A percentile compares a stretch with the other conserved stretches of the same genome.
phyloP scores from a whole-genome alignment of 495 filamentous ascomycete genomes.

The Barbatosphaeria neglecta region DNA sequence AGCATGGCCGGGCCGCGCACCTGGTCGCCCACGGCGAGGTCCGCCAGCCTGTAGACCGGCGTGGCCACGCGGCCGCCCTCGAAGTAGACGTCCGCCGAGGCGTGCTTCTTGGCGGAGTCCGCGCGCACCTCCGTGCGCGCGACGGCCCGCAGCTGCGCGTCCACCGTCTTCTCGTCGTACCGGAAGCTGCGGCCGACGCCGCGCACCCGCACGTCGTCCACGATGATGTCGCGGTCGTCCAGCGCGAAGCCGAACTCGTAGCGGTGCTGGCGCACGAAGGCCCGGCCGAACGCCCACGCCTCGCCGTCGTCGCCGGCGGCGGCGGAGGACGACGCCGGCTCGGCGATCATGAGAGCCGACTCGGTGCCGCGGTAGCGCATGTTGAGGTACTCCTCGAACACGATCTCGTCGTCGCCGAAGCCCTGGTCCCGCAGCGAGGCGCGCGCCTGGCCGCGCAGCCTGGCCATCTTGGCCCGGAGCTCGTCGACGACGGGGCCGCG shows the following conservation, averaged over 20 bases:
- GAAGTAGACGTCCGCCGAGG: conserved; percentile 52
- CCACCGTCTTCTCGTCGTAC: conserved; percentile 65
- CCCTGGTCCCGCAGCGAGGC: conserved; percentile 59
- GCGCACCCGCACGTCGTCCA: conserved; percentile 83
- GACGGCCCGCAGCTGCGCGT: conserved; percentile 61
- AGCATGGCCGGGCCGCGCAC: conserved; percentile 81
- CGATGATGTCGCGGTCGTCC: conserved; percentile 77
- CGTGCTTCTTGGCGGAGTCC: conserved; percentile 43
- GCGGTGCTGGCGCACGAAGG: conserved; percentile 76
- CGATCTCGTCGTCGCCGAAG: conserved; percentile 58
- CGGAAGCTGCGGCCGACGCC: conserved; percentile 83
- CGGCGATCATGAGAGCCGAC: conserved; percentile 75
- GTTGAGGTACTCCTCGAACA: conserved; percentile 81
- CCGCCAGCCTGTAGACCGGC: conserved; percentile 72
- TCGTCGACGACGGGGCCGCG: conserved; percentile 37
- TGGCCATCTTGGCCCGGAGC: conserved; percentile 45
- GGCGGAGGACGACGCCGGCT: conserved; percentile 45
- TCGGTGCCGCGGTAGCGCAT: conserved; percentile 83
- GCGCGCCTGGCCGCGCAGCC: conserved; percentile 57
- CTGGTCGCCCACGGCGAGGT: conserved; percentile 63
- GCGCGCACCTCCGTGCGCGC: conserved; percentile 33
- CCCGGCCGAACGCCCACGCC: conserved; percentile 69
- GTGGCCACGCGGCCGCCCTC: conserved; percentile 68
- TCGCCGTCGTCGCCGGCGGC: conserved; percentile 47
- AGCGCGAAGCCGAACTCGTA: conserved; percentile 94